A percentile compares a stretch with the other conserved stretches of the same genome.
Evolutionary conservation across 2,329 filamentous ascomycete species (phyloP).

Genomic region (Talaromyces sp.): DNA sequence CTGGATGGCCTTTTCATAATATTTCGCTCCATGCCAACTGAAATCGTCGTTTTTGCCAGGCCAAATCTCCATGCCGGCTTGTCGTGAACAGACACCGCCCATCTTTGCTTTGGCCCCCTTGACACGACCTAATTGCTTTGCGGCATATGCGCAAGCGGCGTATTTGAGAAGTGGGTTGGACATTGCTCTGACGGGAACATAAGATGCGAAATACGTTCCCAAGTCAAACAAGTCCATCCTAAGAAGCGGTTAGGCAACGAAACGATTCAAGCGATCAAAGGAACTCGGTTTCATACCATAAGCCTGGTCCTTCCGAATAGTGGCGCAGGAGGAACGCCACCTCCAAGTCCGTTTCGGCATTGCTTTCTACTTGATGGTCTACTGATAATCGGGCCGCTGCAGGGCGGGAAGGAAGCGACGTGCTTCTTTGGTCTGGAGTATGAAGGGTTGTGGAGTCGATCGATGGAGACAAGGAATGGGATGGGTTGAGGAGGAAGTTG

Average conservation of each 20-base stretch:
- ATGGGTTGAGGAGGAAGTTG: slow-evolving; percentile 59
- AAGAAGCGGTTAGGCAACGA: slow-evolving; percentile 9
- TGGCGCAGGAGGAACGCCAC: slow-evolving; percentile 62
- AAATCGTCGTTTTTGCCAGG: slow-evolving; percentile 57
- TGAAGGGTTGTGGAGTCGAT: slow-evolving; percentile 46
- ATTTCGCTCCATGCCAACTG: slow-evolving; percentile 63
- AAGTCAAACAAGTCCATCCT: slow-evolving; percentile 53
- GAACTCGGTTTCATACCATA: slow-evolving; percentile 50
- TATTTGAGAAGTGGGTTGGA: slow-evolving; percentile 52
- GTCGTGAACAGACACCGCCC: slow-evolving; percentile 49
- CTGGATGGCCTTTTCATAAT: slow-evolving; percentile 66
- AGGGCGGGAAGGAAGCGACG: slow-evolving; percentile 32
- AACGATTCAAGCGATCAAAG: not conserved
- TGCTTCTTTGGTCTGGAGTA: slow-evolving; percentile 31
- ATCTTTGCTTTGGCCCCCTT: slow-evolving; percentile 55
- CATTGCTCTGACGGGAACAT: slow-evolving; percentile 61
- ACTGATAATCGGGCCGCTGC: slow-evolving; percentile 21
- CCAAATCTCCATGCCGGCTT: slow-evolving; percentile 58
- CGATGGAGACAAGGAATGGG: slow-evolving; percentile 46
- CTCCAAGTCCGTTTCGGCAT: slow-evolving; percentile 55
- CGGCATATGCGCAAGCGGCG: slow-evolving; percentile 63
- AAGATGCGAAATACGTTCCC: slow-evolving; percentile 62
- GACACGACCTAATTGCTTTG: slow-evolving; percentile 62
- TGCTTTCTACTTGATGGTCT: slow-evolving; percentile 29
- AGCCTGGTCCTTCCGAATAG: slow-evolving; percentile 62